Percentiles rank a stretch among this genome's conserved stretches.
phyloP scores from a whole-genome alignment of 805 yeast species.

The Maudiozyma serrabonitensis region DNA sequence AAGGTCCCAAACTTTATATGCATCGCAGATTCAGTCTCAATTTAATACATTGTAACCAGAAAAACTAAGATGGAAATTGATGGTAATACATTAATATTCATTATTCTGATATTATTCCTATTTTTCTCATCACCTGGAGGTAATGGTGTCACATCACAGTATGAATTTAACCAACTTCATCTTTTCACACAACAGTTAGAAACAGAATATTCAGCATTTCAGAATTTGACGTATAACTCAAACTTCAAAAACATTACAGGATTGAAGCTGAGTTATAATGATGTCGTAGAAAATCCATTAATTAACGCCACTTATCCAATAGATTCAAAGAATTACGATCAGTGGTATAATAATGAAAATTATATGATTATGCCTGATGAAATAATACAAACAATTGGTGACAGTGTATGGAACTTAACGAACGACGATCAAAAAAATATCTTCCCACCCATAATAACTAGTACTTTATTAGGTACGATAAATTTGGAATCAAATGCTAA shows the following conservation, averaged over 20 bases:
- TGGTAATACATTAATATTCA: constrained; percentile 25
- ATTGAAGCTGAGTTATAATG: constrained; percentile 53
- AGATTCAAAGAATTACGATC: constrained; percentile 34
- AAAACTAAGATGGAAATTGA: constrained; percentile 23
- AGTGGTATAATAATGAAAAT: constrained; percentile 41
- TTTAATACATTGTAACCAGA: not conserved
- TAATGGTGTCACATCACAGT: constrained; percentile 28
- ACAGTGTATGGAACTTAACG: constrained; percentile 41
- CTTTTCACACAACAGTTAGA: constrained; percentile 30
- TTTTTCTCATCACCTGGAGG: constrained; percentile 27
- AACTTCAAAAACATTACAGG: constrained; percentile 75
- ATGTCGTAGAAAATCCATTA: constrained; percentile 37
- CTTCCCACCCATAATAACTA: constrained; percentile 39
- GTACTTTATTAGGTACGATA: constrained; percentile 38
- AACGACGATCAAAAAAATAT: constrained; percentile 9
- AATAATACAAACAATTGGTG: constrained; percentile 38
- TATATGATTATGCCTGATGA: constrained; percentile 52
- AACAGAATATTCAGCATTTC: constrained; percentile 29
- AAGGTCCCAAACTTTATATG: not conserved
- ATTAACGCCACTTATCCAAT: constrained; percentile 49
- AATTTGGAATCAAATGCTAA: constrained; percentile 15
- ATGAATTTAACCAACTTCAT: constrained; percentile 33
- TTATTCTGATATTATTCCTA: constrained; percentile 23
- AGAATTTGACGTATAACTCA: constrained; percentile 33
- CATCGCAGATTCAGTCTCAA: not conserved